These are phyloP conservation scores for Linum trigynum DNA, from an alignment of 345 rosid genomes.

Conservation along the genomic window DNA sequence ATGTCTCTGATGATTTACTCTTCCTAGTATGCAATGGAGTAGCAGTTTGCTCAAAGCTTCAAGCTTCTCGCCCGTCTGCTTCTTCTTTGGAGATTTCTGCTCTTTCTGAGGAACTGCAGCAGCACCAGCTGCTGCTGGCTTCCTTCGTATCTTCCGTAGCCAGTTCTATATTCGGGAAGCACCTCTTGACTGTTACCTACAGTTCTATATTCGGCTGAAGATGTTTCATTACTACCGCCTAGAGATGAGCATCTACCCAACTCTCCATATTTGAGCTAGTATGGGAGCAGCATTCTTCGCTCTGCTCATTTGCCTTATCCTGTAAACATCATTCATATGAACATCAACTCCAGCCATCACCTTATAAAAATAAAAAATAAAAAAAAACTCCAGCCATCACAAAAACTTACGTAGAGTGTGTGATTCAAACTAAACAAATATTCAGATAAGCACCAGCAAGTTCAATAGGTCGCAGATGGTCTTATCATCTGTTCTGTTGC, in stretches of 20 bases:
- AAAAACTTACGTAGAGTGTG: neutral
- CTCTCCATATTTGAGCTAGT: conserved; percentile 97
- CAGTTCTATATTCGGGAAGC: conserved; percentile 21
- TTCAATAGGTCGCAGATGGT: conserved; percentile 27
- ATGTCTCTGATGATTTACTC: conserved; percentile 57
- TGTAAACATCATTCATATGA: conserved; percentile 17
- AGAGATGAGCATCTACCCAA: conserved; percentile 96
- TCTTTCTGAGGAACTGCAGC: conserved; percentile 20
- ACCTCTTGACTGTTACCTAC: conserved; percentile 50
- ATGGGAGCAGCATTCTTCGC: conserved; percentile 75
- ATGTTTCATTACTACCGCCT: conserved; percentile 80
- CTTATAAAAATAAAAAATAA: too few relatives aligned
- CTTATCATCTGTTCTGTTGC: conserved; percentile 20
- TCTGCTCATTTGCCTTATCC: conserved; percentile 50
- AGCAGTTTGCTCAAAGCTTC: conserved; percentile 72
- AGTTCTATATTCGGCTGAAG: conserved; percentile 35
- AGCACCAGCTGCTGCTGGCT: conserved; percentile 7
- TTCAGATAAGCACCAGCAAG: conserved; percentile 34
- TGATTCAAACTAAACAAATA: neutral
- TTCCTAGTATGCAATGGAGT: conserved; percentile 53
- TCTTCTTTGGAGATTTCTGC: conserved; percentile 37
- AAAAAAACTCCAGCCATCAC: neutral
- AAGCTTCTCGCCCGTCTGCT: conserved; percentile 55
- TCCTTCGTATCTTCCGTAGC: conserved; percentile 25
- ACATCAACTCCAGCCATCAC: neutral